These are phyloP conservation scores for Auriscalpium vulgare DNA, from an alignment of 768 basidiomycete species.

Conservation along the genomic window DNA sequence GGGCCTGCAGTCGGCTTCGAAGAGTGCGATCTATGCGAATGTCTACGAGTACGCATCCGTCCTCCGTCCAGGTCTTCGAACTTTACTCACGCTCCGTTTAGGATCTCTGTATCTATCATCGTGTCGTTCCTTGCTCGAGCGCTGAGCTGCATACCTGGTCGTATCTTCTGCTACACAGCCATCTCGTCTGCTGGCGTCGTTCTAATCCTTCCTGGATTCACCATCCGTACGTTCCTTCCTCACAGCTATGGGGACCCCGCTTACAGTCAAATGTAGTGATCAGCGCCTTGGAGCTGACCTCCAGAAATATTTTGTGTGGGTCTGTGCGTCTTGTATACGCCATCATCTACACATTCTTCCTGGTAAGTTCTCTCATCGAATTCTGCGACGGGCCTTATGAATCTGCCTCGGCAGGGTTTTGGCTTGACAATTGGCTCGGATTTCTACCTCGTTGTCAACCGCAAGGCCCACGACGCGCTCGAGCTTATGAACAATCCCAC, in stretches of 20 bases:
- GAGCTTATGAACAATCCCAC: conserved; percentile 23
- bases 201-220: conserved; percentile 85
- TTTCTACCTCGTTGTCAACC: conserved; percentile 64
- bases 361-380: conserved; percentile 33
- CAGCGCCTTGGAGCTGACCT: conserved; percentile 73
- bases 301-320: conserved; percentile 72
- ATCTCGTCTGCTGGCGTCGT: conserved; percentile 87
- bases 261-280: conserved; percentile 39
- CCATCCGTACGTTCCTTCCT: conserved; percentile 47
- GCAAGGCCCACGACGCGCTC: conserved; percentile 36
- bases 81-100: conserved; percentile 19
- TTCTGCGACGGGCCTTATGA: too few species aligned
- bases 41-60: conserved; percentile 73
- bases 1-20: conserved; percentile 74
- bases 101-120: conserved; percentile 78
- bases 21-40: conserved; percentile 88
- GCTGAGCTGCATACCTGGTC: conserved; percentile 65
- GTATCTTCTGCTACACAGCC: conserved; percentile 83
- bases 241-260: neutral
- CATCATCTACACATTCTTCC: conserved; percentile 77
- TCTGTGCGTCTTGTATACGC: conserved; percentile 81
- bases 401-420: conserved; percentile 50
- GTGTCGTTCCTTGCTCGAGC: conserved; percentile 79
- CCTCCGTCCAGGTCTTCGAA: too few species aligned
- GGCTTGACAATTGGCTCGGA: conserved; percentile 81